phyloP scores from a whole-genome alignment of 2,329 filamentous ascomycete genomes.

The Thelonectria olida region DNA sequence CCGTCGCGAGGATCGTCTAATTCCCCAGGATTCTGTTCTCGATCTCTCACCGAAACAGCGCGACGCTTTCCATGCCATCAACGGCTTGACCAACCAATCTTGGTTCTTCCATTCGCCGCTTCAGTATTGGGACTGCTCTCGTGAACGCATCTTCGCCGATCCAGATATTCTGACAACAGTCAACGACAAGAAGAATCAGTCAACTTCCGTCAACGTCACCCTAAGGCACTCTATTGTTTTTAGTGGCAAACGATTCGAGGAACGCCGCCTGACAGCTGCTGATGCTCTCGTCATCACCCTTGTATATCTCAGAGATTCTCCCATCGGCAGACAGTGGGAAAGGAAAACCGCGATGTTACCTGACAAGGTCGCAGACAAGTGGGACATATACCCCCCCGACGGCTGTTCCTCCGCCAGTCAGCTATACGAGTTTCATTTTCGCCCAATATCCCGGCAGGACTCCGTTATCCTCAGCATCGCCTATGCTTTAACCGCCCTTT shows the following conservation, averaged over 20 bases:
- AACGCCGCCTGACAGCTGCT: conserved; percentile 72
- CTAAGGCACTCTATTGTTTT: conserved; percentile 83
- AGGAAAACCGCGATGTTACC: conserved; percentile 64
- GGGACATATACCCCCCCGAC: conserved; percentile 72
- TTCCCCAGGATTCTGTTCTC: conserved; percentile 39
- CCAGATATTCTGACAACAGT: conserved; percentile 73
- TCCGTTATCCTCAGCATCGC: conserved; percentile 70
- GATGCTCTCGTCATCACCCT: conserved; percentile 83
- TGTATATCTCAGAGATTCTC: conserved; percentile 73
- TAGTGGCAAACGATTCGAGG: conserved; percentile 80
- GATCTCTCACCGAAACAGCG: conserved; percentile 57
- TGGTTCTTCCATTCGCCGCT: conserved; percentile 88
- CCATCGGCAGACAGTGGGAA: conserved; percentile 73
- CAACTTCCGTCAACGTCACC: conserved; percentile 77
- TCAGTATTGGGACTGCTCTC: conserved; percentile 81
- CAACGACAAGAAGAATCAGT: conserved; percentile 68
- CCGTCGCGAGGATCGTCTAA: conserved; percentile 39
- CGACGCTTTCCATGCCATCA: conserved; percentile 66
- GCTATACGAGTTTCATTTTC: conserved; percentile 82
- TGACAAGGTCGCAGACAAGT: conserved; percentile 58
- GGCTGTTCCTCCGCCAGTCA: conserved; percentile 64
- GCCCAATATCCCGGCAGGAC: conserved; percentile 75
- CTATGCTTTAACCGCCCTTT: conserved; percentile 70
- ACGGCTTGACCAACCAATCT: conserved; percentile 68
- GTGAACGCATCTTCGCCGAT: conserved; percentile 66